A percentile compares a stretch with the other conserved stretches of the same genome.
phyloP scores from a whole-genome alignment of 2,329 filamentous ascomycete species.

The Volutella citrinella region DNA sequence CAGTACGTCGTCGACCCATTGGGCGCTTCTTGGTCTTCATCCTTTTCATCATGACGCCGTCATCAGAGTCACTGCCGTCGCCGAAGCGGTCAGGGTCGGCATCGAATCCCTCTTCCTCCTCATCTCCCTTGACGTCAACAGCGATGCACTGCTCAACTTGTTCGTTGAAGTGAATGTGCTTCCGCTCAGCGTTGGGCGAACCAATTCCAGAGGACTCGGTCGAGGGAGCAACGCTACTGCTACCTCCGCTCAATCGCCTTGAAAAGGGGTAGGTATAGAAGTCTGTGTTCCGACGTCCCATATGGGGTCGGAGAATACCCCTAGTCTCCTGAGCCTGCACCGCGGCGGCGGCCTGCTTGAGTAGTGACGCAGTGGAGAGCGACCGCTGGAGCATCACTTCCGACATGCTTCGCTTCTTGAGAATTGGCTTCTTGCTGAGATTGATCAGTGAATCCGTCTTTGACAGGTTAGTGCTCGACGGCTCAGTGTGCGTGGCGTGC shows the following conservation, averaged over 20 bases:
- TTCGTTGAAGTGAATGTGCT: conserved; percentile 95
- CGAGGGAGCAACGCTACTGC: conserved; percentile 61
- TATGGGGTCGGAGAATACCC: conserved; percentile 48
- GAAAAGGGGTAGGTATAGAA: conserved; percentile 64
- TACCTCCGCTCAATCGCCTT: conserved; percentile 58
- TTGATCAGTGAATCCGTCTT: conserved; percentile 64
- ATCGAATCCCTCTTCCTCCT: conserved; percentile 71
- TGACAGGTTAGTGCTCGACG: conserved; percentile 43
- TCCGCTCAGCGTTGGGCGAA: conserved; percentile 64
- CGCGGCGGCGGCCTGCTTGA: conserved; percentile 85
- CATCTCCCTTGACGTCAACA: conserved; percentile 78
- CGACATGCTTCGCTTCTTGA: conserved; percentile 96
- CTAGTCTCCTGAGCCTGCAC: conserved; percentile 76
- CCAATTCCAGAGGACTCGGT: conserved; percentile 66
- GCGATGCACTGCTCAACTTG: conserved; percentile 96
- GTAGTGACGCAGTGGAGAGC: conserved; percentile 79
- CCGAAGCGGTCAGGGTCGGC: conserved; percentile 52
- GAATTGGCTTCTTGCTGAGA: conserved; percentile 75
- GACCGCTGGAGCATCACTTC: conserved; percentile 92
- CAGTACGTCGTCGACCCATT: conserved; percentile 34
- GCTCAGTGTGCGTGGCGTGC: conserved; percentile 42
- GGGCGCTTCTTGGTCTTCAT: conserved; percentile 56
- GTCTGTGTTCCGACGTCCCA: conserved; percentile 66
- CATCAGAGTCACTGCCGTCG: conserved; percentile 69
- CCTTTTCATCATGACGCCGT: conserved; percentile 80